These are phyloP conservation scores for Epichloe gansuensis DNA, from an alignment of 2,329 filamentous ascomycete species.

Conservation along the genomic window DNA sequence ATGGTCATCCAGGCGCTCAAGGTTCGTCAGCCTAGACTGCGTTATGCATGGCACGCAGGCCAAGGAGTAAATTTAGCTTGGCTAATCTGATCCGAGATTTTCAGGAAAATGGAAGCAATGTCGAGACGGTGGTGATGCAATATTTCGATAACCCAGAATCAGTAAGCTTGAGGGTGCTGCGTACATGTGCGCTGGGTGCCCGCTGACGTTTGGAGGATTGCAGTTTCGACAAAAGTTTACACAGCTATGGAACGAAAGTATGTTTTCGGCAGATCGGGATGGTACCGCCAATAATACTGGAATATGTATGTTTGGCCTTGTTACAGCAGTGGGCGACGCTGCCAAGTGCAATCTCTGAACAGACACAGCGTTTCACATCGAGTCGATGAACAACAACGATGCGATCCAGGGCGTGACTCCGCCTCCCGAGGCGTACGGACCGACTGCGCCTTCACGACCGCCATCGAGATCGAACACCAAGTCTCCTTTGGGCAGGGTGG, in stretches of 20 bases:
- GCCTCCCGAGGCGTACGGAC: conserved; percentile 26
- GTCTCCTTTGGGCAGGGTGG: conserved; percentile 42
- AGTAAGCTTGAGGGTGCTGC: conserved; percentile 13
- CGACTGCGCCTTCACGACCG: conserved; percentile 44
- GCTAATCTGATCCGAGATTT: not conserved
- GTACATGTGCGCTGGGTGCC: not conserved
- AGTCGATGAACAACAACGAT: conserved; percentile 34
- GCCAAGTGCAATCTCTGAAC: not conserved
- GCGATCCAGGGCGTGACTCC: conserved; percentile 33
- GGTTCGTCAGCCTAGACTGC: conserved; percentile 15
- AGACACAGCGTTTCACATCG: conserved; percentile 40
- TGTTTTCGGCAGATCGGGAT: conserved; percentile 41
- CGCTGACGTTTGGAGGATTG: not conserved
- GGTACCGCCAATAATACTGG: conserved; percentile 30
- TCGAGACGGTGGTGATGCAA: conserved; percentile 37
- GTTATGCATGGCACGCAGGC: not conserved
- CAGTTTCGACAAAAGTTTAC: conserved; percentile 37
- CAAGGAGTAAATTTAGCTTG: not conserved
- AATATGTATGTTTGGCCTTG: conserved; percentile 26
- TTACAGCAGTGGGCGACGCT: not conserved
- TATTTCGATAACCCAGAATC: conserved; percentile 35
- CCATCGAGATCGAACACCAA: conserved; percentile 46
- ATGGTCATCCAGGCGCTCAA: conserved; percentile 31
- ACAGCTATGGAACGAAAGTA: conserved; percentile 39
- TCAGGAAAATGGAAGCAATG: conserved; percentile 31